Evolutionary conservation across 2,329 filamentous ascomycete genomes (phyloP), one percentile per base, ranked within the genome.

Genomic region (Verticillium nonalfalfae): DNA sequence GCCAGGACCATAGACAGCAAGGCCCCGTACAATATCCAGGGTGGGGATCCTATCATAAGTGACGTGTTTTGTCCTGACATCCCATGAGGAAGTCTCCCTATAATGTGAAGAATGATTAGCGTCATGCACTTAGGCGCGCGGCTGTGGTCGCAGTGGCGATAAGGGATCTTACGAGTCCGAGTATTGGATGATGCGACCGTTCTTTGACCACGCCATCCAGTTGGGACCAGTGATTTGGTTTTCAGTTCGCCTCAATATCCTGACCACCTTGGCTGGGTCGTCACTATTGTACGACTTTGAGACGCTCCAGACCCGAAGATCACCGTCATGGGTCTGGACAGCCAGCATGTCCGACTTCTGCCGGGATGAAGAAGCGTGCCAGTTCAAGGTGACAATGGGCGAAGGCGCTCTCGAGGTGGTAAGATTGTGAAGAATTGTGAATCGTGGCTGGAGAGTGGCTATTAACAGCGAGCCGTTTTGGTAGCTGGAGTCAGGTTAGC

Each of bases 121-220:
- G 34, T 65, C 58, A 67, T 67, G 68, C 64, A 66, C 62, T 68
- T 80, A 79, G 78, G 77, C 79, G 79, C 79, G 79, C 79, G 79
- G 75, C 71, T 79, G 75, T 18, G 66, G 64, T 58, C 63, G 66
- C 67, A 70, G 69, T 65, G 64, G 63, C 63, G 35, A 56, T 63
- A 59, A 64, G 63, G 65, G 59, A 65, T 58, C 91, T 79, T 81
- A 97, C 93, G 89, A 87, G 75, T 97, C 92, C 5, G 91, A 90
- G 75, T 88, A 93, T 75, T 99, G 95, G 65, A 99, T 87, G 66
- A 99, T 93, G 67, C 93, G 90, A 45, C 95, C 95, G 78, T 97
- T 98, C 77, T 97, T 98, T 0, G 95, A 98, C 95, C 95, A 99
- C 21, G 88, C 90, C 81, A 97, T 93, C 95, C 95, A 99, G 72